phyloP scores from a whole-genome alignment of 441 rosid species.

The Gossypium gossypioides region DNA sequence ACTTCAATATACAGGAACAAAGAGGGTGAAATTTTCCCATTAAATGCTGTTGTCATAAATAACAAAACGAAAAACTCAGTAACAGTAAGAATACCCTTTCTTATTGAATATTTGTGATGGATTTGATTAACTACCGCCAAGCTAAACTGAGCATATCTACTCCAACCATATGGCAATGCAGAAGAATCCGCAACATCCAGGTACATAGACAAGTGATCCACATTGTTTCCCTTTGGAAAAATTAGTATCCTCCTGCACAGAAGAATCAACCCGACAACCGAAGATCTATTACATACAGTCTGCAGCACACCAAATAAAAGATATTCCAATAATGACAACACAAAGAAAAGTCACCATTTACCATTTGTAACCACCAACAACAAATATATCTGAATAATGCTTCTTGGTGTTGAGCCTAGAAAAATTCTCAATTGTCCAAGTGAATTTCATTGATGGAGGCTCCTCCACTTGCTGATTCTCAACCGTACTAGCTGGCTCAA shows the following conservation, averaged over 20 bases:
- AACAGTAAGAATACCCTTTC: constrained; percentile 45
- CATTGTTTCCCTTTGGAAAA: constrained; percentile 94
- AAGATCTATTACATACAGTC: constrained; percentile 6
- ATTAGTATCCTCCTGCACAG: constrained; percentile 67
- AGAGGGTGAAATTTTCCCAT: background rate
- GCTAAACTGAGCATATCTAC: constrained; percentile 83
- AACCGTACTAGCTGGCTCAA: constrained; percentile 42
- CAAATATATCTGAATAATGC: constrained; percentile 72
- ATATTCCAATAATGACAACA: background rate
- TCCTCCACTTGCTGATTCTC: constrained; percentile 75
- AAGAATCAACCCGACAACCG: constrained; percentile 15
- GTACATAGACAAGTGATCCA: constrained; percentile 86
- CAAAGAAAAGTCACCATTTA: constrained; percentile 9
- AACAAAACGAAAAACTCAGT: background rate
- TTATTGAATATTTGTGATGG: constrained; percentile 50
- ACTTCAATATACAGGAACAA: background rate
- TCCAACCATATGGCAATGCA: constrained; percentile 82
- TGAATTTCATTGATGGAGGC: constrained; percentile 68
- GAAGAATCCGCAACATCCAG: constrained; percentile 80
- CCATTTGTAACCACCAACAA: constrained; percentile 82
- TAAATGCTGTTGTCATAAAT: background rate
- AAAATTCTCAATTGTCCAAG: constrained; percentile 70
- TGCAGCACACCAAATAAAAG: background rate
- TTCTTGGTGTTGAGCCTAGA: constrained; percentile 70
- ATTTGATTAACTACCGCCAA: constrained; percentile 74